These are phyloP conservation scores for Aureobasidium melanogenum DNA, from an alignment of 2,329 filamentous ascomycete species.

Conservation along the genomic window DNA sequence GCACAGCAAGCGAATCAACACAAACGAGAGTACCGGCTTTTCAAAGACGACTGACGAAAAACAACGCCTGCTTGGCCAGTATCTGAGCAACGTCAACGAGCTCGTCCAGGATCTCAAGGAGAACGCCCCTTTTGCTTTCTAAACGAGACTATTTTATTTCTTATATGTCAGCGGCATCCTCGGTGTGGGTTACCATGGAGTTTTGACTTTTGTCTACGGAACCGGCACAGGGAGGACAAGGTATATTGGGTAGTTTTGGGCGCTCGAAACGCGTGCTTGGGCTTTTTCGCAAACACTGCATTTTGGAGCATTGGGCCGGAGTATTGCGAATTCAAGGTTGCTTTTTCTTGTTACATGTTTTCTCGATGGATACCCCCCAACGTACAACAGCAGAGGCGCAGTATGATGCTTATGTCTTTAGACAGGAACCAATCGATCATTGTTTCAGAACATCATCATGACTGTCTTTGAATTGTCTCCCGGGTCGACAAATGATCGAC, in stretches of 20 bases:
- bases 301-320: constrained; percentile 5
- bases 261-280: background rate
- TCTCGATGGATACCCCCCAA: constrained; percentile 3
- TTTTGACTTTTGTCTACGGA: background rate
- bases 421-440: background rate
- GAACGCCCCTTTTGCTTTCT: constrained; percentile 57
- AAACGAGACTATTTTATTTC: background rate
- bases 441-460: background rate
- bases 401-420: background rate
- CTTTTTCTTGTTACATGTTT: background rate
- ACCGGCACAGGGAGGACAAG: background rate
- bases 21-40: background rate
- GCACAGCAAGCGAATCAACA: constrained; percentile 18
- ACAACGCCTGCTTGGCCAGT: constrained; percentile 65
- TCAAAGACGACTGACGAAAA: constrained; percentile 73
- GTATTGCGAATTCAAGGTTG: constrained; percentile 1
- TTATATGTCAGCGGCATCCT: background rate
- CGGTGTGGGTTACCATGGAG: background rate
- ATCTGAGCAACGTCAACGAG: constrained; percentile 75
- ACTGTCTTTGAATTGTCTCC: background rate
- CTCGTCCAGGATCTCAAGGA: constrained; percentile 72
- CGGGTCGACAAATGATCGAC: background rate
- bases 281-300: background rate
- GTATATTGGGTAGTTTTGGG: background rate
- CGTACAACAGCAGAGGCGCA: constrained; percentile 4